Conservation (phyloP, 2,329 filamentous ascomycete species). For the Fusarium udum region DNA sequence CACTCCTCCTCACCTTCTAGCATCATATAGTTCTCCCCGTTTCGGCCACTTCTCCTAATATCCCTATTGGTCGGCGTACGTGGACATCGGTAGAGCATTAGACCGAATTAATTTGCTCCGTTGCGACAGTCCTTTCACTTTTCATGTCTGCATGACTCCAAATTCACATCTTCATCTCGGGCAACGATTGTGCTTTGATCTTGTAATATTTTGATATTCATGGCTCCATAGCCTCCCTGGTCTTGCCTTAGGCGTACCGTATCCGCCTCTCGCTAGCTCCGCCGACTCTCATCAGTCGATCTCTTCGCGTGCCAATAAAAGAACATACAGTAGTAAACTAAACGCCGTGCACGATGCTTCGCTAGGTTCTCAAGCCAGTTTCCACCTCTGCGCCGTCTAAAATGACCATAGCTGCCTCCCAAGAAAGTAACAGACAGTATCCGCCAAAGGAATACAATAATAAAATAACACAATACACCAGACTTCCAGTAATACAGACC, state of each 20-base stretch:
- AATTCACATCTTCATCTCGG: conserved; percentile 29
- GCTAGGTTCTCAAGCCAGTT: conserved; percentile 33
- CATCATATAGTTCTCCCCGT: not conserved
- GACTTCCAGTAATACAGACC: conserved; percentile 34
- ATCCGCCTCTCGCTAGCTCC: not conserved
- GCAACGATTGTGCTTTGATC: conserved; percentile 24
- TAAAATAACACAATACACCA: conserved; percentile 8
- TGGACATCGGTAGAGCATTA: conserved; percentile 9
- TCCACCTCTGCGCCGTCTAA: conserved; percentile 34
- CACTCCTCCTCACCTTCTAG: not conserved
- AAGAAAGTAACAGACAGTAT: conserved; percentile 2
- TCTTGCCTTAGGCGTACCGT: not conserved
- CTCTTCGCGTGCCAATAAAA: not conserved
- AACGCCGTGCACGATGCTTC: conserved; percentile 37
- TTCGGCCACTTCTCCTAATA: not conserved
- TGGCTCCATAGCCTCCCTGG: conserved; percentile 26
- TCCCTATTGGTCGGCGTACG: conserved; percentile 10
- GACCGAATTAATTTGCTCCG: conserved; percentile 8
- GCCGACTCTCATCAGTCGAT: conserved; percentile 15
- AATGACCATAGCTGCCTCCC: conserved; percentile 20
- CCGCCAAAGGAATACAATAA: conserved; percentile 1
- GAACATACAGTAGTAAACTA: conserved; percentile 1
- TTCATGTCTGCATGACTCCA: conserved; percentile 12
- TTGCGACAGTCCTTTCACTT: not conserved
- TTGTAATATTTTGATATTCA: conserved; percentile 39